Conservation (phyloP, 2,329 filamentous ascomycete species). For the Beauveria bassiana region DNA sequence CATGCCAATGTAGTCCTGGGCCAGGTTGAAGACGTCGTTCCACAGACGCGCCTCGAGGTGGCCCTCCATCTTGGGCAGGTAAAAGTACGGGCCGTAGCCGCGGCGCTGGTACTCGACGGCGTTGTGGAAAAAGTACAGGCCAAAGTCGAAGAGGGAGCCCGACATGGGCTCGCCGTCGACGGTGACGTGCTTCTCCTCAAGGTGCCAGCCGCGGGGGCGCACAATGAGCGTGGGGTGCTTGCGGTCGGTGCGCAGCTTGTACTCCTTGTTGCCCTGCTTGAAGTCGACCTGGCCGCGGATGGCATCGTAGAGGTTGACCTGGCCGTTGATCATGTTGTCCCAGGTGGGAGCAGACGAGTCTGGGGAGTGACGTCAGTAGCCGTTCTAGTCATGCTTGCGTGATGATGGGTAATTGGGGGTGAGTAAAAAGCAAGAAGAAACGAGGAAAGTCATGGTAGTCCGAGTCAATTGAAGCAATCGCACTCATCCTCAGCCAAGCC, state of each 20-base stretch:
- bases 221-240: conserved; percentile 83
- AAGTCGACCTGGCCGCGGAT: conserved; percentile 93
- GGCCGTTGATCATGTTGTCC: conserved; percentile 99
- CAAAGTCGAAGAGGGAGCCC: conserved; percentile 90
- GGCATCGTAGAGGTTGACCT: conserved; percentile 95
- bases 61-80: conserved; percentile 96
- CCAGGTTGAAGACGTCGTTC: conserved; percentile 97
- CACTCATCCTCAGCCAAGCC: background rate
- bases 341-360: conserved; percentile 94
- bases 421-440: background rate
- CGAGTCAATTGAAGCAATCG: background rate
- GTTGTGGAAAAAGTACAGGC: conserved; percentile 99
- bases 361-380: conserved; percentile 27
- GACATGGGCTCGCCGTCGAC: conserved; percentile 94
- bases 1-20: conserved; percentile 88
- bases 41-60: conserved; percentile 94
- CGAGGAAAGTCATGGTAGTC: background rate
- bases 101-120: conserved; percentile 77
- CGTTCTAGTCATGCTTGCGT: conserved; percentile 11
- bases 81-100: conserved; percentile 91
- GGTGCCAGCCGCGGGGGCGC: conserved; percentile 91
- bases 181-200: conserved; percentile 97
- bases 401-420: background rate
- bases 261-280: conserved; percentile 90
- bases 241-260: conserved; percentile 91